Evolutionary conservation across 257 asterid genomes (phyloP).

Genomic region (Solanum pennellii): DNA sequence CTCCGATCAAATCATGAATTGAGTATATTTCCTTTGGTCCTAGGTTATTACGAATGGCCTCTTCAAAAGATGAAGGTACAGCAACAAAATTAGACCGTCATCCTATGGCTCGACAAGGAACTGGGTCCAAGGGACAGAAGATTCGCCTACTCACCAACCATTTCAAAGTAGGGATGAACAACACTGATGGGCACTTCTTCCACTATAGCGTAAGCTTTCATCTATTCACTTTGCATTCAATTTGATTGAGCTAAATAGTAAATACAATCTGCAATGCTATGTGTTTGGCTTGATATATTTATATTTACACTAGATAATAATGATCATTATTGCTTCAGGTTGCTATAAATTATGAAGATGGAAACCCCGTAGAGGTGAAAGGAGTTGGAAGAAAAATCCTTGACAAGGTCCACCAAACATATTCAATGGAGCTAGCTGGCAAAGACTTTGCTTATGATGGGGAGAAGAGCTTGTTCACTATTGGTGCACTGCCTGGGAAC

Average conservation of each 20-base stretch:
- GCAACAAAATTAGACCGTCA: slow-evolving; percentile 3
- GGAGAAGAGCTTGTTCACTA: slow-evolving; percentile 49
- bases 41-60: background rate
- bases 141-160: slow-evolving; percentile 43
- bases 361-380: slow-evolving; percentile 41
- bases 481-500: slow-evolving; percentile 57
- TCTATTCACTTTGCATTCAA: background rate
- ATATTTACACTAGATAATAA: background rate
- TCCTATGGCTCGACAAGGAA: slow-evolving; percentile 40
- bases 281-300: background rate
- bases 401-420: slow-evolving; percentile 34
- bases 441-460: slow-evolving; percentile 65
- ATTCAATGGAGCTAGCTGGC: slow-evolving; percentile 26
- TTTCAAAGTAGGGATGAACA: slow-evolving; percentile 31
- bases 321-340: slow-evolving; percentile 25
- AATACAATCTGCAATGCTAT: background rate
- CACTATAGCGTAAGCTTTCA: slow-evolving; percentile 47
- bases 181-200: slow-evolving; percentile 28
- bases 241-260: background rate
- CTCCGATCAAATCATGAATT: background rate
- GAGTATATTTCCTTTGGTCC: background rate
- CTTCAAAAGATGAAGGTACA: background rate
- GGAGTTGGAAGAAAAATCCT: slow-evolving; percentile 49
- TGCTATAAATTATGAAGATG: slow-evolving; percentile 47
- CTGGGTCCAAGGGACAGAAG: slow-evolving; percentile 27